These are phyloP conservation scores for Alternaria triticimaculans DNA, from an alignment of 2,329 filamentous ascomycete species.

Conservation along the genomic window DNA sequence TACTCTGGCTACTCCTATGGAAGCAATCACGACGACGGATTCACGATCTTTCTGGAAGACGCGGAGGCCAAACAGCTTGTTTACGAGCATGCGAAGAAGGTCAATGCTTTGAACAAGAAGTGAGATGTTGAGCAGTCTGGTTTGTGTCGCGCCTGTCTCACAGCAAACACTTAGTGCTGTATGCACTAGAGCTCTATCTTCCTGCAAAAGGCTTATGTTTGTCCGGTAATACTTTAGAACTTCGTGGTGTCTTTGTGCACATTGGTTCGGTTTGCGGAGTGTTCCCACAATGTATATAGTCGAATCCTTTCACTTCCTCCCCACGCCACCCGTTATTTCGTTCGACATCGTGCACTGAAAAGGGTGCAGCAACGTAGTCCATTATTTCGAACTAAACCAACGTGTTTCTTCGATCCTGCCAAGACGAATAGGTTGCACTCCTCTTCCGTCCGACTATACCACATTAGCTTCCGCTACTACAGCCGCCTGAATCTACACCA, in stretches of 20 bases:
- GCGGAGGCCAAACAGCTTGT: constrained; percentile 4
- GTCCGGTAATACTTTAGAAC: background rate
- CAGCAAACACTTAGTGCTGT: background rate
- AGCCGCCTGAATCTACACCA: background rate
- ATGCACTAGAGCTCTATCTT: background rate
- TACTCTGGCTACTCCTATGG: constrained; percentile 61
- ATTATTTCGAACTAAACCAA: background rate
- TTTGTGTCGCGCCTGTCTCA: background rate
- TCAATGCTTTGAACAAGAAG: background rate
- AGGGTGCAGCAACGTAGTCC: background rate
- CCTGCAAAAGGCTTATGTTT: background rate
- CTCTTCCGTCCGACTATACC: background rate
- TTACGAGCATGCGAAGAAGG: background rate
- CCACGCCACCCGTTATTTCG: background rate
- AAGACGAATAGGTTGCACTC: background rate
- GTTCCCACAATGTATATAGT: background rate
- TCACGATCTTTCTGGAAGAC: constrained; percentile 62
- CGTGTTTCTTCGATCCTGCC: background rate
- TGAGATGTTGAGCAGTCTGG: background rate
- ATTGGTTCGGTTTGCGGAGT: background rate
- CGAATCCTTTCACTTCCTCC: background rate
- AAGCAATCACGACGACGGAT: constrained; percentile 62
- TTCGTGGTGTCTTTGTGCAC: background rate
- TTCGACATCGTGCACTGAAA: background rate
- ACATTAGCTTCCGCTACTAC: background rate